Conservation (phyloP, 331 rosid species). For the Malus hybrid region DNA sequence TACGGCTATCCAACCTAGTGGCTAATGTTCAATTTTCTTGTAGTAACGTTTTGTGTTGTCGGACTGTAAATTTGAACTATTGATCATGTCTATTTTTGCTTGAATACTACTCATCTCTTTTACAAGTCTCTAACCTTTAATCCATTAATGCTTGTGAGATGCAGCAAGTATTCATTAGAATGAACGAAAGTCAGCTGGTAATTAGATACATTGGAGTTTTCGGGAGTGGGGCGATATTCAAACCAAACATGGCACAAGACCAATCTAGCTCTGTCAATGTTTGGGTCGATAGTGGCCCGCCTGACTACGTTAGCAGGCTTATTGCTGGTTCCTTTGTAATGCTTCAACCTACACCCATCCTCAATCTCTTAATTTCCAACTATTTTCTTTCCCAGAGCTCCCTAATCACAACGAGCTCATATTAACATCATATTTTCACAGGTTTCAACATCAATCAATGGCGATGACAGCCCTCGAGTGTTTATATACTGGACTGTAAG, state of each 20-base stretch:
- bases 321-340: conserved; percentile 3
- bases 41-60: neutral
- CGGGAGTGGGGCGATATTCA: neutral
- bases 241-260: neutral
- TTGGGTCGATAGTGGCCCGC: conserved; percentile 8
- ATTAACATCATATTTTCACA: neutral
- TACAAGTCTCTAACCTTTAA: neutral
- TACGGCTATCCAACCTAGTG: too few relatives aligned
- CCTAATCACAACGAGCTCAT: neutral
- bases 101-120: neutral
- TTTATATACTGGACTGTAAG: conserved; percentile 8
- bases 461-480: neutral
- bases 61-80: neutral
- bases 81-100: neutral
- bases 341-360: neutral
- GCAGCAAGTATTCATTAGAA: neutral
- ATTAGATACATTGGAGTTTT: neutral
- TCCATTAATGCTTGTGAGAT: neutral
- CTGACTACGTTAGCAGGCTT: neutral
- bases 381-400: neutral
- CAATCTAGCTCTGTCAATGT: neutral
- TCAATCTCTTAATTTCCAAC: neutral
- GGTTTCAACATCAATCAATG: conserved; percentile 2
- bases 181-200: neutral
- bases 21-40: too few relatives aligned